Conservation (phyloP, 2,329 filamentous ascomycete species). For the Metarhizium guizhouense region DNA sequence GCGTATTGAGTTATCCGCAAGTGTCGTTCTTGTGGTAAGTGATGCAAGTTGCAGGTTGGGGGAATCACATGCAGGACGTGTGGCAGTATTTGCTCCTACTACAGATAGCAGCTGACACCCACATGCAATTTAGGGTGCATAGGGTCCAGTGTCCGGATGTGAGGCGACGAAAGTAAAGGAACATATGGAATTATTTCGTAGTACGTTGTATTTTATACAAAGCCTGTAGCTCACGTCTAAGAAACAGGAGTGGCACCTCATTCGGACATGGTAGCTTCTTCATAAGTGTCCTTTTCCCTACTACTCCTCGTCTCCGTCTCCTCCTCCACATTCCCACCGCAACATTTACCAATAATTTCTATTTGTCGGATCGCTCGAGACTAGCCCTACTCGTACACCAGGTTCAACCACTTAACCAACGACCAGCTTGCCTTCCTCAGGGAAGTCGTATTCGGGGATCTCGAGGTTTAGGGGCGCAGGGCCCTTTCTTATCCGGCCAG, state of each 20-base stretch:
- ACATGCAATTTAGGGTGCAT: background rate
- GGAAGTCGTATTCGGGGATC: constrained; percentile 87
- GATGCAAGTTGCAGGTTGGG: background rate
- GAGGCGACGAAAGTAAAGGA: background rate
- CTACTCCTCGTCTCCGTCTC: constrained; percentile 7
- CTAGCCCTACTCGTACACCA: constrained; percentile 13
- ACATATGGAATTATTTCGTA: constrained; percentile 10
- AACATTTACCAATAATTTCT: constrained; percentile 6
- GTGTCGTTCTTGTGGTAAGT: background rate
- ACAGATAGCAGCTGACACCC: background rate
- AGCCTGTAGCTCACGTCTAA: constrained; percentile 26
- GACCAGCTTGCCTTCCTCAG: constrained; percentile 76
- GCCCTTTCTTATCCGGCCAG: constrained; percentile 93
- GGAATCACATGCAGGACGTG: background rate
- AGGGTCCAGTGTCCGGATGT: background rate
- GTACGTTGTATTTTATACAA: constrained; percentile 29
- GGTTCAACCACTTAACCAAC: constrained; percentile 63
- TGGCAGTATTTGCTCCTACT: background rate
- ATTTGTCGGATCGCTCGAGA: constrained; percentile 5
- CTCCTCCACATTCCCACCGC: background rate
- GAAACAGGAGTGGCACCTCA: constrained; percentile 20
- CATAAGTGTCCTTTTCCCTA: background rate
- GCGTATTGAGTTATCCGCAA: background rate
- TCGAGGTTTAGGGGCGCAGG: constrained; percentile 97
- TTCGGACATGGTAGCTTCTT: constrained; percentile 8